phyloP scores from a whole-genome alignment of 768 basidiomycete genomes.

The Crucibulum laeve region DNA sequence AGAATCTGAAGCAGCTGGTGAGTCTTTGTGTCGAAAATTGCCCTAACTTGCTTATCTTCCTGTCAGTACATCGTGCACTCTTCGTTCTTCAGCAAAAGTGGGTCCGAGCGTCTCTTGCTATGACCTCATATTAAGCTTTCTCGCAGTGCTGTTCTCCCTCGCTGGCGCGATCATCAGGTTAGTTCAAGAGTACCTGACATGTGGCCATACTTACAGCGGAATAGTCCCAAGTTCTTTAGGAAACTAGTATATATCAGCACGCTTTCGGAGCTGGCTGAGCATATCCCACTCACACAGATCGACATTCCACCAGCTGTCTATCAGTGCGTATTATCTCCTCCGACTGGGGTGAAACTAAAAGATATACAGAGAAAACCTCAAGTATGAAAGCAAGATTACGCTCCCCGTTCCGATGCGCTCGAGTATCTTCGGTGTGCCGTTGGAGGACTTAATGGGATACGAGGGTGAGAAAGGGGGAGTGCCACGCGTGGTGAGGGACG shows the following conservation, averaged over 20 bases:
- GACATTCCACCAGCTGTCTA: constrained; percentile 82
- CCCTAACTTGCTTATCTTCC: too few species aligned
- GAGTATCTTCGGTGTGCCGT: constrained; percentile 72
- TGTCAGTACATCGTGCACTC: constrained; percentile 88
- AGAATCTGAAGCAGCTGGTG: constrained; percentile 82
- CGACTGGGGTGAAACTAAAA: neutral
- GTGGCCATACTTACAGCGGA: neutral
- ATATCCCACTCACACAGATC: constrained; percentile 84
- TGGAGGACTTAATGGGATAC: constrained; percentile 81
- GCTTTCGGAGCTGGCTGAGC: constrained; percentile 69
- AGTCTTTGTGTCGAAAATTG: constrained; percentile 16
- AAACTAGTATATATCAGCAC: constrained; percentile 77
- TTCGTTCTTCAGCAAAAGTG: constrained; percentile 85
- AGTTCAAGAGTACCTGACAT: constrained; percentile 1
- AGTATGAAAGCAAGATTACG: constrained; percentile 63
- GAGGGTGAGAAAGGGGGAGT: constrained; percentile 79
- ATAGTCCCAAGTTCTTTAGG: constrained; percentile 84
- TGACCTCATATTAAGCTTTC: neutral
- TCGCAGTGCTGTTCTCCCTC: constrained; percentile 79
- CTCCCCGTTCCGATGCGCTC: constrained; percentile 61
- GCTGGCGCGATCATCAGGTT: constrained; percentile 86
- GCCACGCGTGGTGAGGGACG: constrained; percentile 78
- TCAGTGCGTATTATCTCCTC: constrained; percentile 44
- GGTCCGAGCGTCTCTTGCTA: constrained; percentile 18
- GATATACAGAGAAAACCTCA: constrained; percentile 66